Evolutionary conservation across 495 filamentous ascomycete species (phyloP), one percentile per base, ranked within the genome.

Genomic region (Cenococcum geophilum): DNA sequence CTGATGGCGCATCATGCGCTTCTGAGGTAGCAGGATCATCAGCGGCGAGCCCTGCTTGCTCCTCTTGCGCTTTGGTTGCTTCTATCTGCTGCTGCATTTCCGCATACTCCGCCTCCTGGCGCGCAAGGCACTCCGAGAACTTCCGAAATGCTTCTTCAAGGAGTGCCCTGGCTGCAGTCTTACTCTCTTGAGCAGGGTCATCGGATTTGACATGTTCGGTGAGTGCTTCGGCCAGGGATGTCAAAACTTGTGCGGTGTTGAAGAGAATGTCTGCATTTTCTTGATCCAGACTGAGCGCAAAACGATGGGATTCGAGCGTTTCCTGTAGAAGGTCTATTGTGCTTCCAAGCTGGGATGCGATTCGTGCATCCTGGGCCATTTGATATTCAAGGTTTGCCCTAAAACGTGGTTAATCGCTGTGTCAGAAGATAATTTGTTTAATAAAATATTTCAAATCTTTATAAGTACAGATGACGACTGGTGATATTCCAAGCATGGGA

Each of bases 161-260:
- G 16, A 81, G 75, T 9, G 71, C 72, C 22, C 78, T 62, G 5
- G 72, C 70, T 9, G 59, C 25, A 45, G n/a, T 14, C 52, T 64
- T 60, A 1, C 14, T 47, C 25, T 10, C 11, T 5, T 32, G 49
- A 1, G 70, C 6, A 76, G 76, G 57, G 75, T 72, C 59, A 70
- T 66, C 11, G 73, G 68, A 22, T 8, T 80, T 79, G 9, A 58
- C 78, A 32, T 71, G 73, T 43, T 85, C 81, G 1, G 77, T 71
- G 4, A 85, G 68, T 2, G 72, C 73, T 72, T 89, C 86, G 5
- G 81, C 83, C 22, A 88, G 70, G 64, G 82, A 85, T 3, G 80
- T 84, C 18, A 88, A 75, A 10, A 87, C 82, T 73, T 88, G 86
- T 10, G 76, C 82, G 10, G 80, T 85, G 67, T 89, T 89, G 76